Evolutionary conservation across 1,284 basidiomycete genomes (phyloP), one percentile per base, ranked within the genome.

Genomic region (Ustanciosporium gigantosporum): DNA sequence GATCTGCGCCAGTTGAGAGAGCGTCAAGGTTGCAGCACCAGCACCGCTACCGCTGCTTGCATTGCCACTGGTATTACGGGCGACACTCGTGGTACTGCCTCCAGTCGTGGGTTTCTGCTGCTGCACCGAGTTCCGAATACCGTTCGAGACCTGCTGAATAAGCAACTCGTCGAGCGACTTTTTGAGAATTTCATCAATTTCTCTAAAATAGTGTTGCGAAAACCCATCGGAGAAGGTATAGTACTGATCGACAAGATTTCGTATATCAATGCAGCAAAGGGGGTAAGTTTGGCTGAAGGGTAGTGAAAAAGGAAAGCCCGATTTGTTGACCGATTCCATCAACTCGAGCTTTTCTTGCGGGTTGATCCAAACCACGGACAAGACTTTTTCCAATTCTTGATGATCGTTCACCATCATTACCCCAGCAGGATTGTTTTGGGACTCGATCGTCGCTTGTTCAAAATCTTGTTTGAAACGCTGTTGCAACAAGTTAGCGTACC

Each of bases 241-340:
- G 81, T 97, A 98, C 71, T 92, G 91, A 68, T 94, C 89, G 22
- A 96, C 90, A 72, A 95, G 95, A 39, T 84, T 85, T 27, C 92
- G 87, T 52, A 98, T 91, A 86, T 96, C 90, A 82, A 91, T 89
- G 77, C 94, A 98, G 73, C 91, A 95, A 36, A 91, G 82, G 58
- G 92, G 91, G 78, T 96, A 97, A 0, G 90, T 89, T 75, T 91
- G 89, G 1, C 93, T 96, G 87, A 95, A 98, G 0, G 94, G 91
- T 43, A 98, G 82, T 15, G 83, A 83, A 47, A 89, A 82, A 2
- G 93, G 92, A 49, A 88, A 83, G 0, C 83, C 72, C n/a, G n/a
- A n/a, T n/a, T n/a, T n/a, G 43, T 82, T 82, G 67, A 25, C 22
- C 14, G 36, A 43, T 2, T 19, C 5, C 6, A 60, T 36, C 20